These are phyloP conservation scores for Arthrobotrys sphaeroides DNA, from an alignment of 2,329 filamentous ascomycete genomes.

Conservation along the genomic window DNA sequence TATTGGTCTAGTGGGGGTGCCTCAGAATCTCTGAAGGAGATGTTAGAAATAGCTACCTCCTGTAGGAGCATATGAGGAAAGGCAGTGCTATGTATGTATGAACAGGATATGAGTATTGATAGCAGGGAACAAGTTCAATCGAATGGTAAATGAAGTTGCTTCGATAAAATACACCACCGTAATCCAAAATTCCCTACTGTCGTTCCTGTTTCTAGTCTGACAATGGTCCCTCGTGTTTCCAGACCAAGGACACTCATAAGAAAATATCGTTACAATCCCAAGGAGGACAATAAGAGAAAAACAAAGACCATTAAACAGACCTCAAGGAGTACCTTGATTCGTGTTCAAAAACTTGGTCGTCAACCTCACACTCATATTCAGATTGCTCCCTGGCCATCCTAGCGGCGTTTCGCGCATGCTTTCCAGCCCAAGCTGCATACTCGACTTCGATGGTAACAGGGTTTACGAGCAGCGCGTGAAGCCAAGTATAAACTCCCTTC, in stretches of 20 bases:
- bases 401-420: not conserved
- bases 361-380: not conserved
- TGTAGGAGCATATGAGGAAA: no score
- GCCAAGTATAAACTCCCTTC: not conserved
- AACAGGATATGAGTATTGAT: not conserved
- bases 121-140: not conserved
- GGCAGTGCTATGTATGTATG: not conserved
- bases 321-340: not conserved
- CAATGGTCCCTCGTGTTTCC: no score
- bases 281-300: not conserved
- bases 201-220: no score
- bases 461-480: constrained; percentile 12
- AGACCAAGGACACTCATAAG: no score
- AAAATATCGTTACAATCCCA: not conserved
- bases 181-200: not conserved
- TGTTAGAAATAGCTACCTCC: no score
- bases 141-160: not conserved
- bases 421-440: constrained; percentile 11
- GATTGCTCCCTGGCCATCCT: not conserved
- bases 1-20: no score
- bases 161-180: not conserved
- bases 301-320: not conserved
- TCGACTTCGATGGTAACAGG: constrained; percentile 22
- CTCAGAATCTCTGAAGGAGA: no score
- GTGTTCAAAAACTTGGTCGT: not conserved